Conservation (phyloP, 1,284 basidiomycete species). For the Macrocystidia cucumis region DNA sequence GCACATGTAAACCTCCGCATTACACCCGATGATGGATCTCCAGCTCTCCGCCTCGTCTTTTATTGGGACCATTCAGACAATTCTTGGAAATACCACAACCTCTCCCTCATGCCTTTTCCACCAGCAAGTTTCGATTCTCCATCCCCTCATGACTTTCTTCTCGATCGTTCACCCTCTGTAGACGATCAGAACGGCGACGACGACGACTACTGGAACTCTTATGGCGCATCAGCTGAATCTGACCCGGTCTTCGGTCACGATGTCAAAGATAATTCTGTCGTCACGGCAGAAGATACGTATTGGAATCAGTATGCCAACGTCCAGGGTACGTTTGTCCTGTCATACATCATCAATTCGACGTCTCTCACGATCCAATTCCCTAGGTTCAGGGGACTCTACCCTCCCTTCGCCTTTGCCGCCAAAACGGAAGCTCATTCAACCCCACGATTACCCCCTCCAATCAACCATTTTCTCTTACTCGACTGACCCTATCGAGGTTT, state of each 20-base stretch:
- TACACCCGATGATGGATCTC: conserved; percentile 20
- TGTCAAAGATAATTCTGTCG: conserved; percentile 15
- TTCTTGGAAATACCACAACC: conserved; percentile 67
- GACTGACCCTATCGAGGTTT: conserved; percentile 15
- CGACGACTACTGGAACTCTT: conserved; percentile 64
- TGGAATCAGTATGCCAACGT: conserved; percentile 66
- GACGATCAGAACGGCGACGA: conserved; percentile 25
- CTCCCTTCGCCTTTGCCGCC: conserved; percentile 35
- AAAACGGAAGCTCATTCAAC: conserved; percentile 17
- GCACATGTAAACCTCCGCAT: conserved; percentile 63
- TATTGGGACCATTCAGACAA: conserved; percentile 48
- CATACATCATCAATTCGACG: conserved; percentile 5
- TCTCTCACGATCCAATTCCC: conserved; percentile 5
- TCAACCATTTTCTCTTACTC: conserved; percentile 23
- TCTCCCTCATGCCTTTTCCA: conserved; percentile 67
- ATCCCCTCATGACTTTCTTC: conserved; percentile 22
- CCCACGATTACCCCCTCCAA: conserved; percentile 13
- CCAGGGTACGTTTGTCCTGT: conserved; percentile 40
- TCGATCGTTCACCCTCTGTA: conserved; percentile 15
- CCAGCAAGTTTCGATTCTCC: conserved; percentile 31
- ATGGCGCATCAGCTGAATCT: conserved; percentile 32
- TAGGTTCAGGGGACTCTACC: conserved; percentile 46
- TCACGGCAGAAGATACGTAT: conserved; percentile 58
- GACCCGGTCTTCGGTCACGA: conserved; percentile 11
- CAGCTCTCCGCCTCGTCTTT: conserved; percentile 55